Evolutionary conservation across 2,329 filamentous ascomycete genomes (phyloP), one percentile per base, ranked within the genome.

Genomic region (Knufia petricola): DNA sequence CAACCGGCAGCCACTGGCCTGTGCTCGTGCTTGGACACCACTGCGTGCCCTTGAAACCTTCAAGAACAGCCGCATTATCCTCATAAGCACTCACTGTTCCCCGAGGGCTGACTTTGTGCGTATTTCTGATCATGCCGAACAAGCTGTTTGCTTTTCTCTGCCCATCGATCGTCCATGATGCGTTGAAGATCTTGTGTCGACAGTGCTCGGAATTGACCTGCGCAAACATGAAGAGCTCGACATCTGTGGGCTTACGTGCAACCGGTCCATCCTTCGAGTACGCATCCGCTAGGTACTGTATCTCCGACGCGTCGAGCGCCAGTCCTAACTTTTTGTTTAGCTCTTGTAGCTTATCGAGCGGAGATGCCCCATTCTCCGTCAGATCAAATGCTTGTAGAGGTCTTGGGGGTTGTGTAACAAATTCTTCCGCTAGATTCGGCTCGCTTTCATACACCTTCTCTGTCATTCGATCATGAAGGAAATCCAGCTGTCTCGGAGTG

Each of bases 151-250:
- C 76, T 75, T 89, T 92, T 55, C 75, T 71, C 57, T 84, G 74
- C 46, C 89, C 89, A 64, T 98, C 89, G 59, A 98, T 94, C 13
- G 83, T 92, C 87, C 92, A 98, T 51, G 82, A 83, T 23, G 92
- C 89, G 66, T 98, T 98, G 77, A 98, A 98, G 60, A 94, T 85
- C 73, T 95, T 94, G 63, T 83, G 79, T 50, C 79, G 70, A 62
- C 79, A 95, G 68, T 96, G 90, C 74, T 98, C 92, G 2, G 90
- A 96, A 72, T 96, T 96, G 64, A 98, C 90, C 69, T 98, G 92
- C 13, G 90, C 90, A 66, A 96, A 98, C 92, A 96, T 96, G 75
- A 96, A 96, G 19, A 96, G 76, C 69, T 98, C 92, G 38, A 96
- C 86, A 64, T 96, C 92, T 52, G 88, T 83, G 1, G 87, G 87